These are phyloP conservation scores for Cladosporium halotolerans DNA, from an alignment of 2,329 filamentous ascomycete species.

Conservation along the genomic window DNA sequence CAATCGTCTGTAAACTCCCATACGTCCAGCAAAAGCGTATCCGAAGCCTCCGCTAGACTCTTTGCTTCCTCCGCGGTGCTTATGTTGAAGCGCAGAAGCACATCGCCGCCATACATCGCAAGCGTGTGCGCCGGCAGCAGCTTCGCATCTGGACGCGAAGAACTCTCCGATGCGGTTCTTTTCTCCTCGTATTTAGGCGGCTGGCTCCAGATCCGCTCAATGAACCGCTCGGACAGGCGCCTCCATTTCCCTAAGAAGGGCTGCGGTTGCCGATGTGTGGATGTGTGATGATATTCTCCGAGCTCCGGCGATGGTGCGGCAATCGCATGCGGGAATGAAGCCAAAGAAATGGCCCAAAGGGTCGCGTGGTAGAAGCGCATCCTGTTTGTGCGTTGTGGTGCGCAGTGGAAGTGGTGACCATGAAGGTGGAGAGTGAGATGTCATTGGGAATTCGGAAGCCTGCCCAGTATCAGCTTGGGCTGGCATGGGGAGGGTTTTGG, in stretches of 20 bases:
- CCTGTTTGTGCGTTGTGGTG: background rate
- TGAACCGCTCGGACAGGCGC: slow-evolving; percentile 13
- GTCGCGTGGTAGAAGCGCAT: slow-evolving; percentile 13
- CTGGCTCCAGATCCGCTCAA: slow-evolving; percentile 14
- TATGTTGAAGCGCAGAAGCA: slow-evolving; percentile 86
- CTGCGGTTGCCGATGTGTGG: background rate
- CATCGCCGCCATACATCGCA: slow-evolving; percentile 62
- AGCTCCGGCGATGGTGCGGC: slow-evolving; percentile 15
- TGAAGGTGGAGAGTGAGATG: slow-evolving; percentile 5
- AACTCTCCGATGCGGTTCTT: background rate
- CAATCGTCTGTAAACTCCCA: slow-evolving; percentile 80
- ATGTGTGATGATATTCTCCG: background rate
- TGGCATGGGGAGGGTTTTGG: no score
- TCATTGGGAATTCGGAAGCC: background rate
- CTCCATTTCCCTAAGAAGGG: slow-evolving; percentile 14
- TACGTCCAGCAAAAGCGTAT: slow-evolving; percentile 76
- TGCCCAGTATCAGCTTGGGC: background rate
- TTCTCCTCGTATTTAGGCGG: background rate
- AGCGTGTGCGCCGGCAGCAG: slow-evolving; percentile 18
- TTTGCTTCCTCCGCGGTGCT: slow-evolving; percentile 60
- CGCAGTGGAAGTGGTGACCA: background rate
- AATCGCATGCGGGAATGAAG: slow-evolving; percentile 10
- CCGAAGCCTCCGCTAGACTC: slow-evolving; percentile 65
- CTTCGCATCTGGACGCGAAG: background rate
- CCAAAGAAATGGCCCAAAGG: slow-evolving; percentile 13